Conservation (phyloP, 2,329 filamentous ascomycete species). For the Claviceps sp. region DNA sequence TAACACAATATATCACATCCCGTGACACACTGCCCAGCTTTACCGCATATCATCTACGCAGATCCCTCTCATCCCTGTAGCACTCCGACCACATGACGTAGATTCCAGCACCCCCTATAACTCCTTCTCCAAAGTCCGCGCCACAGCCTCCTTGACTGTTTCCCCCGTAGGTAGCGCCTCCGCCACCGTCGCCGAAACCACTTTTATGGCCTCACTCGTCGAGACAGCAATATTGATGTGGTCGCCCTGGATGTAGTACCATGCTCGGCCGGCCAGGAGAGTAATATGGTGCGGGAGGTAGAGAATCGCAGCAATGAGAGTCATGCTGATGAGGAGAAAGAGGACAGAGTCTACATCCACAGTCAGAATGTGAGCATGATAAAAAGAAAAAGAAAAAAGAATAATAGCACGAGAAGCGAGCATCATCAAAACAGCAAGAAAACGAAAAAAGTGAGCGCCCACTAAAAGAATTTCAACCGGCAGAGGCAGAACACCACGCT, state of each 20-base stretch:
- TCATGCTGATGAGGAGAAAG: constrained; percentile 78
- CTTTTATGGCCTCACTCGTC: constrained; percentile 19
- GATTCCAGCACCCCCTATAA: constrained; percentile 12
- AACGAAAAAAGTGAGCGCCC: too few relatives aligned
- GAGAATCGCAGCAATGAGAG: constrained; percentile 72
- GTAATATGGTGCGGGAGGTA: constrained; percentile 89
- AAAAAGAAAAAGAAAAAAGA: background rate
- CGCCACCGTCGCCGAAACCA: constrained; percentile 18
- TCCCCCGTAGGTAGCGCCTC: constrained; percentile 10
- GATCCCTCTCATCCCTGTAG: background rate
- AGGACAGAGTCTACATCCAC: constrained; percentile 63
- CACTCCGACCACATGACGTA: background rate
- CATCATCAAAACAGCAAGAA: too few relatives aligned
- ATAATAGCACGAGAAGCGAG: too few relatives aligned
- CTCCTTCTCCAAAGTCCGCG: constrained; percentile 18
- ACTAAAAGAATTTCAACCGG: too few relatives aligned
- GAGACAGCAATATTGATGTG: constrained; percentile 35
- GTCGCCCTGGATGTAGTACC: constrained; percentile 91
- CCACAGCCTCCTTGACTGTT: constrained; percentile 12
- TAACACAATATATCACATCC: too few relatives aligned
- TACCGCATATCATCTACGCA: background rate
- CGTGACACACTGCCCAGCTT: too few relatives aligned
- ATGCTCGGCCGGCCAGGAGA: constrained; percentile 70
- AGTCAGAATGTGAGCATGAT: background rate
- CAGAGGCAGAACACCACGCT: too few relatives aligned